Percentiles rank a stretch among this genome's conserved stretches.
Evolutionary conservation across 2,329 filamentous ascomycete genomes (phyloP).

Genomic region (Aureobasidium zeae): DNA sequence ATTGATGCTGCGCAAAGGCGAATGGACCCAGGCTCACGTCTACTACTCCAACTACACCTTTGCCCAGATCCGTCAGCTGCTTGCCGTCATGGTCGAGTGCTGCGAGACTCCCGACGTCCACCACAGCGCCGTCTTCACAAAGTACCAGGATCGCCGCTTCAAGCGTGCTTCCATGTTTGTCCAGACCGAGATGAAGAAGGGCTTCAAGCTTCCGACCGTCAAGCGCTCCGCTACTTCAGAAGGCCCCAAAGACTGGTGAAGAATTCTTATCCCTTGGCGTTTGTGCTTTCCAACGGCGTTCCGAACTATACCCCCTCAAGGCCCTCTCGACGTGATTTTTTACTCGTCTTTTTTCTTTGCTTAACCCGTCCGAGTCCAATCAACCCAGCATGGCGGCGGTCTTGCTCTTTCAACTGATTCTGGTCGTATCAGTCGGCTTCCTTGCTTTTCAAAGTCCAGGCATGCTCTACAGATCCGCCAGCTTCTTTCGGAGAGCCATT

Average conservation of each 20-base stretch:
- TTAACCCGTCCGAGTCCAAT: not conserved
- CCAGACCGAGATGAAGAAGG: slow-evolving; percentile 58
- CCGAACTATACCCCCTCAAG: slow-evolving; percentile 15
- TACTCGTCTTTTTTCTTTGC: slow-evolving; percentile 6
- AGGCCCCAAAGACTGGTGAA: slow-evolving; percentile 15
- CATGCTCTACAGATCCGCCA: not conserved
- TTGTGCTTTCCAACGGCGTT: slow-evolving; percentile 4
- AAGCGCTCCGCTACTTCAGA: slow-evolving; percentile 16
- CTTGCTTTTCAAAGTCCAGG: not conserved
- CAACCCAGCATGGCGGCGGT: not conserved
- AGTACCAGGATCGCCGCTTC: slow-evolving; percentile 81
- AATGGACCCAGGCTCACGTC: slow-evolving; percentile 75
- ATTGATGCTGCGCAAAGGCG: slow-evolving; percentile 79
- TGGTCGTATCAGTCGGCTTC: not conserved
- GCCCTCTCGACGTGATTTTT: not conserved
- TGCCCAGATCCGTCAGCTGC: slow-evolving; percentile 66
- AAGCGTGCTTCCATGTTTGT: slow-evolving; percentile 77
- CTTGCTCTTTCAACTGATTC: not conserved
- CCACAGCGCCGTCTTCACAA: slow-evolving; percentile 80
- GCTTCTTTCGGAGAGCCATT: slow-evolving; percentile 3
- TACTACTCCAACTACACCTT: slow-evolving; percentile 93
- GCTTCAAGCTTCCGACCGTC: slow-evolving; percentile 40
- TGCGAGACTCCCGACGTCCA: slow-evolving; percentile 73
- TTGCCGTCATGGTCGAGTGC: slow-evolving; percentile 75
- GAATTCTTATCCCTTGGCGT: slow-evolving; percentile 4